A percentile compares a stretch with the other conserved stretches of the same genome.
Evolutionary conservation across 2,329 filamentous ascomycete species (phyloP).

Genomic region (Penicillium sp.): DNA sequence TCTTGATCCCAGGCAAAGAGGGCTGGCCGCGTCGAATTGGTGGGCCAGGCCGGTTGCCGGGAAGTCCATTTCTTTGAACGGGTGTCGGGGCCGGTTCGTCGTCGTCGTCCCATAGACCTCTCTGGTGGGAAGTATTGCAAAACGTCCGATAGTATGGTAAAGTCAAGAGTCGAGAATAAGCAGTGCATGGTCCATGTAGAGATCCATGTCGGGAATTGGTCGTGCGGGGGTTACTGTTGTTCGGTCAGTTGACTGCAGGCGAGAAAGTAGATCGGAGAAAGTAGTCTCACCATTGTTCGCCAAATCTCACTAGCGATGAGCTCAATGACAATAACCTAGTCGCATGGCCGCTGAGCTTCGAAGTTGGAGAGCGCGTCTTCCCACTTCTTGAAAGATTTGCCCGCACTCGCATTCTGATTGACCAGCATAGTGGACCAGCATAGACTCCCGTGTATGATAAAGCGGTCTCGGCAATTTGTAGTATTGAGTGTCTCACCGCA

Average conservation of each 20-base stretch:
- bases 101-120: conserved; percentile 8
- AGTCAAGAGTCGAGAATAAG: neutral
- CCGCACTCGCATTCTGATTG: conserved; percentile 25
- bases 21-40: neutral
- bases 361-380: conserved; percentile 15
- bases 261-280: neutral
- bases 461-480: neutral
- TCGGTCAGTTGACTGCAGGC: neutral
- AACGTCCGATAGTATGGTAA: neutral
- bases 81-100: neutral
- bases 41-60: neutral
- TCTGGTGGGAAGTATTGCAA: neutral
- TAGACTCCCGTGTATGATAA: neutral
- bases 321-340: neutral
- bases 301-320: neutral
- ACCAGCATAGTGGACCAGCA: conserved; percentile 21
- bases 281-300: conserved; percentile 1
- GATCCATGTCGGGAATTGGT: neutral
- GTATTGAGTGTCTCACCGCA: neutral
- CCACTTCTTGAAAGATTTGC: conserved; percentile 21
- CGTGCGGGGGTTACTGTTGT: neutral
- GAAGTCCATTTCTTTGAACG: neutral
- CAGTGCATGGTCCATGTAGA: neutral
- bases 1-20: no score
- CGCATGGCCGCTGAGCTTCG: conserved; percentile 1